Percentiles rank a stretch among this genome's conserved stretches.
Conservation (phyloP, 345 rosid species). For the Anastatica hierochuntica region DNA sequence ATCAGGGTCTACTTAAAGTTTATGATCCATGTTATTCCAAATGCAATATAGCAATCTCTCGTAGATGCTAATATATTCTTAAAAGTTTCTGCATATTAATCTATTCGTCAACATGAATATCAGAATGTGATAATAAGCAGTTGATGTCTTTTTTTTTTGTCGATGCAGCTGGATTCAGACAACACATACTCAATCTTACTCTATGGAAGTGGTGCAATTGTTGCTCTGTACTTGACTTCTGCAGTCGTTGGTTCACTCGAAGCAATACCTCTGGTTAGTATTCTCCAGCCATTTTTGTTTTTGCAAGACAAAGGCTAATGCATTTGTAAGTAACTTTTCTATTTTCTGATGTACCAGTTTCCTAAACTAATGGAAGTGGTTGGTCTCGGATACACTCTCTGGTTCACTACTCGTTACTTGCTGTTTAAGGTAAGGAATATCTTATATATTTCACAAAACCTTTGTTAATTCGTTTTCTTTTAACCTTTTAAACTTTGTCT, state of each 20-base stretch:
- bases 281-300: neutral
- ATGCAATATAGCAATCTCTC: too few relatives aligned
- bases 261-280: constrained; percentile 73
- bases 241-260: constrained; percentile 68
- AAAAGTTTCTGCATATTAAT: too few relatives aligned
- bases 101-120: neutral
- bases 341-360: constrained; percentile 34
- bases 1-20: too few relatives aligned
- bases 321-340: neutral
- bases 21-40: too few relatives aligned
- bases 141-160: neutral
- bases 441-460: too few relatives aligned
- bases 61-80: too few relatives aligned
- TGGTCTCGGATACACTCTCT: constrained; percentile 75
- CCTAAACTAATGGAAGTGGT: constrained; percentile 85
- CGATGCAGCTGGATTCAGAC: constrained; percentile 51
- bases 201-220: constrained; percentile 53
- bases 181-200: constrained; percentile 46
- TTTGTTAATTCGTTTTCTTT: neutral
- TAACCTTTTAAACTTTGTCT: neutral
- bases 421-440: constrained; percentile 54
- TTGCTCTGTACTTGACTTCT: constrained; percentile 47
- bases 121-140: neutral
- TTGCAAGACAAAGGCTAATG: too few relatives aligned
- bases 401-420: constrained; percentile 75